A percentile compares a stretch with the other conserved stretches of the same genome.
Evolutionary conservation across 257 asterid genomes (phyloP).

Genomic region (Knoxia roxburghii): DNA sequence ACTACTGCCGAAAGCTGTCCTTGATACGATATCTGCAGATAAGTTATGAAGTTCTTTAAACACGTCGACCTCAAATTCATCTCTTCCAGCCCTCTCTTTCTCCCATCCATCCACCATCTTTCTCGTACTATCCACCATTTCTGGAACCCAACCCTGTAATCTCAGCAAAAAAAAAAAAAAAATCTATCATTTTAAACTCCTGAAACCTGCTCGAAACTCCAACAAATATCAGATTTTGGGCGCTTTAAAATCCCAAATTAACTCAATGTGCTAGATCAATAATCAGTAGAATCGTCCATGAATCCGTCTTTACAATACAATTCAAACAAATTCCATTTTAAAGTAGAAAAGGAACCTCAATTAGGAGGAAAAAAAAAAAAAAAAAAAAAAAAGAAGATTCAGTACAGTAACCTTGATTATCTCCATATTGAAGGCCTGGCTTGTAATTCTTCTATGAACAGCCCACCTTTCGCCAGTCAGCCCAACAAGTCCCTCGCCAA

Average conservation of each 20-base stretch:
- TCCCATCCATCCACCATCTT: slow-evolving; percentile 35
- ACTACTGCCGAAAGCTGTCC: slow-evolving; percentile 53
- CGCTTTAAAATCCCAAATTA: no score
- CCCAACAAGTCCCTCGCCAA: slow-evolving; percentile 41
- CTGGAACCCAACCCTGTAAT: slow-evolving; percentile 11
- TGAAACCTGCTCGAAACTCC: no score
- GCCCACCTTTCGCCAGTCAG: slow-evolving; percentile 34
- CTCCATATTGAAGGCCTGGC: slow-evolving; percentile 38
- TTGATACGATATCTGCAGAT: slow-evolving; percentile 44
- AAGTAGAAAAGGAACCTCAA: no score
- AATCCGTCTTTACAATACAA: no score
- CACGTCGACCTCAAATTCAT: slow-evolving; percentile 34
- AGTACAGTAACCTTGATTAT: slow-evolving; percentile 24
- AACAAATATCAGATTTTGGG: no score
- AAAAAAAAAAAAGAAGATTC: no score
- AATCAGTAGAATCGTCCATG: no score
- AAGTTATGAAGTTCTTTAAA: slow-evolving; percentile 31
- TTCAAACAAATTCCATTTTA: not conserved
- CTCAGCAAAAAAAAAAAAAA: not conserved
- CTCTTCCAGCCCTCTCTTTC: slow-evolving; percentile 20
- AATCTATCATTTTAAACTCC: not conserved
- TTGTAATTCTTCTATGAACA: slow-evolving; percentile 28
- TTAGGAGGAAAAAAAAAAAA: not conserved
- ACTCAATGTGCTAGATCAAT: no score
- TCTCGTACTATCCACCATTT: slow-evolving; percentile 19